Evolutionary conservation across 2,329 filamentous ascomycete genomes (phyloP).

Genomic region (Fusarium coffeatum): DNA sequence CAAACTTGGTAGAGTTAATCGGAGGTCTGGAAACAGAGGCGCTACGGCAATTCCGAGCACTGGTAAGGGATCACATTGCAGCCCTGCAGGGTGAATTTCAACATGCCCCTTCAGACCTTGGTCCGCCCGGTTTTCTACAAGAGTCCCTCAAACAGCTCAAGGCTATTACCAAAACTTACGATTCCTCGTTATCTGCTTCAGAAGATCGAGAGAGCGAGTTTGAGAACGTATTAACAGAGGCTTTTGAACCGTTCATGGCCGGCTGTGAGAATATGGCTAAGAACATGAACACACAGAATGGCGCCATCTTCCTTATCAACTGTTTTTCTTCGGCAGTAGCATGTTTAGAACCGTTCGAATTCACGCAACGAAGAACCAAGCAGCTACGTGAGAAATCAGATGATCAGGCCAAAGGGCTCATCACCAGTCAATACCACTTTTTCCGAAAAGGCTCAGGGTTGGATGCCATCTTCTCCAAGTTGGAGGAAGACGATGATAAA

Average conservation of each 20-base stretch:
- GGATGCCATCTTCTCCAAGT: conserved; percentile 68
- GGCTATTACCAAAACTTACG: conserved; percentile 85
- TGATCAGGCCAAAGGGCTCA: conserved; percentile 66
- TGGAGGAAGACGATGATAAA: conserved; percentile 55
- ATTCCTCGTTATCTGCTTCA: conserved; percentile 76
- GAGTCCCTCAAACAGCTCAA: conserved; percentile 83
- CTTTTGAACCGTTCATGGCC: conserved; percentile 86
- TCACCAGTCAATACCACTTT: conserved; percentile 76
- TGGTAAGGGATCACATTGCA: conserved; percentile 83
- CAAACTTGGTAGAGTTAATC: conserved; percentile 76
- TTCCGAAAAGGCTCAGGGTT: conserved; percentile 82
- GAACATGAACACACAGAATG: conserved; percentile 67
- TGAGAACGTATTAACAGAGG: conserved; percentile 77
- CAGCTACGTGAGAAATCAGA: conserved; percentile 69
- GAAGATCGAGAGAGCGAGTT: conserved; percentile 75
- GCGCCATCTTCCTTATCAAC: conserved; percentile 78
- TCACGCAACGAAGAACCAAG: conserved; percentile 67
- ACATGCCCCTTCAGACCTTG: conserved; percentile 76
- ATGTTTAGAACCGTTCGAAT: conserved; percentile 69
- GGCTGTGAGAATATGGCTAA: conserved; percentile 78
- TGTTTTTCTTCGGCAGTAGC: conserved; percentile 71
- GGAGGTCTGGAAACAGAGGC: conserved; percentile 78
- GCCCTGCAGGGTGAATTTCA: conserved; percentile 79
- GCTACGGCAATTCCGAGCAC: conserved; percentile 81
- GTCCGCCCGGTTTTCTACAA: conserved; percentile 81